Percentiles rank a stretch among this genome's conserved stretches.
Evolutionary conservation across 2,329 filamentous ascomycete genomes (phyloP).

Genomic region (Ascochyta fabae): DNA sequence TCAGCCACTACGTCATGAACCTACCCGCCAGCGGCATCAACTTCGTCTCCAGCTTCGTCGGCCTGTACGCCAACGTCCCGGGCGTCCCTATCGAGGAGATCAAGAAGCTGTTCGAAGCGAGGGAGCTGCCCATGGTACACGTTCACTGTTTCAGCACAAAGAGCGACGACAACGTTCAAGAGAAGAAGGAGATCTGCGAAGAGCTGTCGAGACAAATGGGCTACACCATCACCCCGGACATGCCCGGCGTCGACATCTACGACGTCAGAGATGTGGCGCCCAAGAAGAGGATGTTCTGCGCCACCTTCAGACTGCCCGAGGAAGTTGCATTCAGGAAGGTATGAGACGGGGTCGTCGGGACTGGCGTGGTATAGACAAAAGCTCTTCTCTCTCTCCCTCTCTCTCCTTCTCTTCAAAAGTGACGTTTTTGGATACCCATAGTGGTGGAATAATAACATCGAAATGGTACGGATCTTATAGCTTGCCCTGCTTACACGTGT

Average conservation of each 20-base stretch:
- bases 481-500: too few species aligned
- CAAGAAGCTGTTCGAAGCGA: slow-evolving; percentile 49
- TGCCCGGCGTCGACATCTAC: slow-evolving; percentile 62
- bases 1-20: slow-evolving; percentile 98
- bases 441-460: neutral
- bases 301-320: slow-evolving; percentile 82
- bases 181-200: slow-evolving; percentile 66
- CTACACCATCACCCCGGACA: slow-evolving; percentile 63
- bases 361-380: slow-evolving; percentile 1
- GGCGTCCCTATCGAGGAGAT: slow-evolving; percentile 31
- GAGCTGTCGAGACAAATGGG: slow-evolving; percentile 69
- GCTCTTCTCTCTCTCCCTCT: neutral
- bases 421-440: slow-evolving; percentile 1
- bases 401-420: neutral
- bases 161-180: slow-evolving; percentile 72
- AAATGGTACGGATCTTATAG: neutral
- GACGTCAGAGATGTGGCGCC: slow-evolving; percentile 88
- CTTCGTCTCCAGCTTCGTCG: slow-evolving; percentile 79
- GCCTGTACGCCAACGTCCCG: slow-evolving; percentile 72
- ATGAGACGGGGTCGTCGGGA: neutral
- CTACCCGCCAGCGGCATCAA: slow-evolving; percentile 87
- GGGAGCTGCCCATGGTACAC: slow-evolving; percentile 80
- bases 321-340: slow-evolving; percentile 76
- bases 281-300: slow-evolving; percentile 96
- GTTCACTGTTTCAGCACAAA: slow-evolving; percentile 94